A percentile compares a stretch with the other conserved stretches of the same genome.
Evolutionary conservation across 2,329 filamentous ascomycete genomes (phyloP).

Genomic region (Botryotinia globosa): DNA sequence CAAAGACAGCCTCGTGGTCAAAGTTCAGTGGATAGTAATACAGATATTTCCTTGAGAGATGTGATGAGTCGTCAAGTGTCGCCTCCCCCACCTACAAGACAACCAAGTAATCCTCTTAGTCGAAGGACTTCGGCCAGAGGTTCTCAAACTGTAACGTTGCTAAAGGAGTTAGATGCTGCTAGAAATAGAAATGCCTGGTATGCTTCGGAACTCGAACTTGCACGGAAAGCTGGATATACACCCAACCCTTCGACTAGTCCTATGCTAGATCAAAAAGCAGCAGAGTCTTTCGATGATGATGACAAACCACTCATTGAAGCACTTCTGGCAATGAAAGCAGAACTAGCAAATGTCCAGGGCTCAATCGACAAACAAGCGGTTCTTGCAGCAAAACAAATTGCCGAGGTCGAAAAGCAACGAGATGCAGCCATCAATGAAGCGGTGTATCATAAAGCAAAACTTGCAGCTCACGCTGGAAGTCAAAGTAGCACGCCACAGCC

Average conservation of each 20-base stretch:
- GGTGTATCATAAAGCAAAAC: slow-evolving; percentile 88
- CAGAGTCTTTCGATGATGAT: slow-evolving; percentile 84
- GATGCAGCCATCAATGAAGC: slow-evolving; percentile 94
- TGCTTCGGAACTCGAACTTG: slow-evolving; percentile 88
- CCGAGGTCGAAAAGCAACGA: slow-evolving; percentile 90
- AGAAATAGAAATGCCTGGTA: slow-evolving; percentile 95
- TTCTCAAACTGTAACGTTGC: slow-evolving; percentile 62
- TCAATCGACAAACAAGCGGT: slow-evolving; percentile 87
- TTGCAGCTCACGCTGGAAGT: slow-evolving; percentile 77
- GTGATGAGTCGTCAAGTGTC: slow-evolving; percentile 50
- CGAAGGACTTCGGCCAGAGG: slow-evolving; percentile 60
- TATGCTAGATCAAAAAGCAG: slow-evolving; percentile 69
- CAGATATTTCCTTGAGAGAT: slow-evolving; percentile 50
- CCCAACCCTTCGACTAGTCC: slow-evolving; percentile 68
- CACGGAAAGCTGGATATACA: slow-evolving; percentile 83
- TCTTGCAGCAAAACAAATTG: slow-evolving; percentile 82
- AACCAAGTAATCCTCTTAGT: slow-evolving; percentile 58
- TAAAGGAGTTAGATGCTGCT: slow-evolving; percentile 81
- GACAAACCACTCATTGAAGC: slow-evolving; percentile 91
- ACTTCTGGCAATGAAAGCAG: slow-evolving; percentile 83
- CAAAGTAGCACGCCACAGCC: slow-evolving; percentile 58
- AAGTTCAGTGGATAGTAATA: slow-evolving; percentile 65
- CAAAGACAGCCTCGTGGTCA: slow-evolving; percentile 58
- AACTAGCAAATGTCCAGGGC: slow-evolving; percentile 83
- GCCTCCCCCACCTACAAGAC: slow-evolving; percentile 56